Conservation (phyloP, 1,139 yeast species). For the Zygosaccharomyces sapae region DNA sequence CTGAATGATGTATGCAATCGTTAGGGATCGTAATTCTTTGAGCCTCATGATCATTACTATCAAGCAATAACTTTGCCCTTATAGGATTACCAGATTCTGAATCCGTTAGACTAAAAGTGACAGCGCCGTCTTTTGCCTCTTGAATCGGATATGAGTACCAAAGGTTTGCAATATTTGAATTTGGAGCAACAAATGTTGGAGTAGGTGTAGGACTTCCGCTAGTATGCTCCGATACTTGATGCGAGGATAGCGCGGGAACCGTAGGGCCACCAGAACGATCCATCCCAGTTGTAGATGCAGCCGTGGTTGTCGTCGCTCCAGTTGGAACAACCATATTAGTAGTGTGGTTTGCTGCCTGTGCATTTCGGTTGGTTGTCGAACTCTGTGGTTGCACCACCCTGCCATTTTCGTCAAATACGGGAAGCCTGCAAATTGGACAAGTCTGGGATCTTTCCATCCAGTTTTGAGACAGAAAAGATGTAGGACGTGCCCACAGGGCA, state of each 20-base stretch:
- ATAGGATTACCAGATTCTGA: conserved; percentile 6
- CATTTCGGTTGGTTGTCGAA: conserved; percentile 2
- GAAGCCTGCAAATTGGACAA: conserved; percentile 86
- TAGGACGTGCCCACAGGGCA: conserved; percentile 80
- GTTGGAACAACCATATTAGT: too few species aligned
- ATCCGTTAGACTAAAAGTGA: conserved; percentile 13
- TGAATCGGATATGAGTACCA: conserved; percentile 22
- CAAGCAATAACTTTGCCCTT: conserved; percentile 10
- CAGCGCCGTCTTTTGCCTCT: conserved; percentile 10
- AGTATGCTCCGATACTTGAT: not conserved
- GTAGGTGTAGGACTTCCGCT: not conserved
- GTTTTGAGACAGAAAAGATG: conserved; percentile 87
- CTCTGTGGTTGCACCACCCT: conserved; percentile 18
- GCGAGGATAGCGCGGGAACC: too few species aligned
- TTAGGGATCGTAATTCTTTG: conserved; percentile 14
- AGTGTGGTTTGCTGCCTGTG: conserved; percentile 4
- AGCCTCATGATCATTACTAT: conserved; percentile 7
- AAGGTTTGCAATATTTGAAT: not conserved
- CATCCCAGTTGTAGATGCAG: conserved; percentile 7
- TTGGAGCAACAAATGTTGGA: not conserved
- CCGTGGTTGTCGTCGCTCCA: conserved; percentile 4
- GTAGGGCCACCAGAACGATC: not conserved
- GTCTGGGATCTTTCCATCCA: conserved; percentile 91
- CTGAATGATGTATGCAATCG: conserved; percentile 12
- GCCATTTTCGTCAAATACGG: conserved; percentile 48